Base-by-base conservation (phyloP, 139 green algal species). In the Pedinophyceae sp. region DNA sequence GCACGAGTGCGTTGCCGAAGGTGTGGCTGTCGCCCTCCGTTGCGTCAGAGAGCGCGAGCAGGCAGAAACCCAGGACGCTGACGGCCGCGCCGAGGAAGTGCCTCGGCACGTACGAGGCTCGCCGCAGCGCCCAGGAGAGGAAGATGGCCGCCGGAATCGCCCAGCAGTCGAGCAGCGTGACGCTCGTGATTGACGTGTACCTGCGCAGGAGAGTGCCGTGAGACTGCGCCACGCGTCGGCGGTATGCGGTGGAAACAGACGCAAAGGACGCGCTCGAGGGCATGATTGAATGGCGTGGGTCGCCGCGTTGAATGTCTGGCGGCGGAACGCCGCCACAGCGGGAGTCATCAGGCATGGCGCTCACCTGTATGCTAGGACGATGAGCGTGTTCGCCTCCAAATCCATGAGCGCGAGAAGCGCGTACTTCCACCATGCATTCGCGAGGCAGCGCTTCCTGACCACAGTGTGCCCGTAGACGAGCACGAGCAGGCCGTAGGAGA, bases 161-260 rank as follows among this genome's bases (percentile, higher is more conserved):
- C 49, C 73, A 81, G 59, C 62, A 84, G 65, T 93, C 81, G 2
- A 93, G 74, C 6, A 93, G 64, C 0, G 70, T 81, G 3, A 93
- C 81, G 13, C 54, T 75, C 3, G 81, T 88, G n/a, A 93, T 62
- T 24, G 61, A 78, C n/a, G 82, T 93, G 71, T 79, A 88, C 51
- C n/a, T n/a, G n/a, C n/a, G n/a, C n/a, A n/a, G n/a, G n/a, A n/a
- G n/a, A n/a, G n/a, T n/a, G n/a, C n/a, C n/a, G n/a, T 80, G 69
- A 57, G 76, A 85, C 7, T 78, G 74, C 57, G 64, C 48, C 7
- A 49, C 24, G 15, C 2, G 19, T 0, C 28, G 25, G 18, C 23
- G n/a, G 39, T 25, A n/a, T 24, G 47, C 13, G 23, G 30, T 24
- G 26, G 27, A 4, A 41, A 18, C 25, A 2, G 19, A 23, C 20